phyloP scores from a whole-genome alignment of 2,329 filamentous ascomycete species.

The Xylariaceae sp. region DNA sequence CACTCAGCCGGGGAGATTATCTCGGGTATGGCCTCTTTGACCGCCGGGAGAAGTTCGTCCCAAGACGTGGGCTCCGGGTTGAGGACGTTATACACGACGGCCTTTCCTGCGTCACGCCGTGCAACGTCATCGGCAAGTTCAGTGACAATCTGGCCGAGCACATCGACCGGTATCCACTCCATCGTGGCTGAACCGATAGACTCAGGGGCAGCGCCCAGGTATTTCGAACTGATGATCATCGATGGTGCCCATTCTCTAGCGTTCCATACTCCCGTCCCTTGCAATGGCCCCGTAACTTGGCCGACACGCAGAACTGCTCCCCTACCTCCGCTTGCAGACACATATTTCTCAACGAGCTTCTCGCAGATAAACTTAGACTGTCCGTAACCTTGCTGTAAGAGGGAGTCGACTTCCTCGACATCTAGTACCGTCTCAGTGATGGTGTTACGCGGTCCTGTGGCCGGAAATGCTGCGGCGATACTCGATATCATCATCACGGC shows the following conservation, averaged over 20 bases:
- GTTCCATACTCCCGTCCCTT: conserved; percentile 26
- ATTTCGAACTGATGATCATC: conserved; percentile 27
- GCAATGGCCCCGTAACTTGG: conserved; percentile 27
- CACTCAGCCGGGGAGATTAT: conserved; percentile 13
- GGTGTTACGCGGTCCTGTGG: background rate
- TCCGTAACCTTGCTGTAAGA: conserved; percentile 27
- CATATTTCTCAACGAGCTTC: conserved; percentile 25
- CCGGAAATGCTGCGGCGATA: conserved; percentile 24
- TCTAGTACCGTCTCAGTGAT: conserved; percentile 24
- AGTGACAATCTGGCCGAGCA: conserved; percentile 22
- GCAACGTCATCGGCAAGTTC: conserved; percentile 23
- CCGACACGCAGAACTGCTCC: conserved; percentile 29
- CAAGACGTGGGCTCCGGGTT: conserved; percentile 12
- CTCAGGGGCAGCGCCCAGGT: conserved; percentile 21
- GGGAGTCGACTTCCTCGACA: conserved; percentile 11
- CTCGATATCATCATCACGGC: conserved; percentile 28
- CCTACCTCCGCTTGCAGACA: conserved; percentile 9
- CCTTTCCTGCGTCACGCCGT: background rate
- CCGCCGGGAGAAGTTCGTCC: conserved; percentile 11
- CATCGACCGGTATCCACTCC: conserved; percentile 30
- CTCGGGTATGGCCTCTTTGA: conserved; percentile 9
- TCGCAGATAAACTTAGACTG: conserved; percentile 30
- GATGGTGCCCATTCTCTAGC: conserved; percentile 28
- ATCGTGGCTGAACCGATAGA: conserved; percentile 22
- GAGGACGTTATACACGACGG: conserved; percentile 17